These are phyloP conservation scores for Hansenula sp. DNA, from an alignment of 1,139 yeast genomes.

Conservation along the genomic window DNA sequence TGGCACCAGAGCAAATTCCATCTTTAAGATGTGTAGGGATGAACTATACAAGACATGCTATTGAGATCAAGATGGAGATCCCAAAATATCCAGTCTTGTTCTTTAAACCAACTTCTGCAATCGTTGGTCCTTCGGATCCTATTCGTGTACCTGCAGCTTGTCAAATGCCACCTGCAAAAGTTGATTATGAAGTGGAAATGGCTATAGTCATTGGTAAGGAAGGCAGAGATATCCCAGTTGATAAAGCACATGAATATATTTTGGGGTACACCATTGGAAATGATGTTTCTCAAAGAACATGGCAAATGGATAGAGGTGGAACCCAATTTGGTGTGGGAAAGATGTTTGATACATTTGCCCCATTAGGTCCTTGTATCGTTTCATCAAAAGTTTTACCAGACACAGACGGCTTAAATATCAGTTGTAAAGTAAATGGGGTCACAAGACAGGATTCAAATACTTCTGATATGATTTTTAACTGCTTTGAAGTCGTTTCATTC, in stretches of 20 bases:
- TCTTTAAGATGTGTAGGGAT: slow-evolving; percentile 34
- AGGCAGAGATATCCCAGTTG: slow-evolving; percentile 35
- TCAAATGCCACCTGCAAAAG: slow-evolving; percentile 18
- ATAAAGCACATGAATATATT: slow-evolving; percentile 39
- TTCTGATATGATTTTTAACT: slow-evolving; percentile 42
- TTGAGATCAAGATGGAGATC: slow-evolving; percentile 26
- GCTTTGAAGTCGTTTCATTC: slow-evolving; percentile 39
- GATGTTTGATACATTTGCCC: slow-evolving; percentile 47
- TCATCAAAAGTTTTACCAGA: slow-evolving; percentile 23
- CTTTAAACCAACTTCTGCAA: slow-evolving; percentile 37
- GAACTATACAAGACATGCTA: slow-evolving; percentile 30
- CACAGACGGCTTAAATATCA: slow-evolving; percentile 28
- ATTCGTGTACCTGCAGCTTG: slow-evolving; percentile 35
- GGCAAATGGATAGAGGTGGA: slow-evolving; percentile 41
- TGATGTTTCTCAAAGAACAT: slow-evolving; percentile 45
- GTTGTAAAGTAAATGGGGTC: slow-evolving; percentile 37
- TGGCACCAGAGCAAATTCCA: slow-evolving; percentile 29
- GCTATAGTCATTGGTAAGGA: slow-evolving; percentile 44
- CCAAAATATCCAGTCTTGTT: slow-evolving; percentile 44
- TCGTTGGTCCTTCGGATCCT: slow-evolving; percentile 35
- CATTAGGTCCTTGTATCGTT: slow-evolving; percentile 34
- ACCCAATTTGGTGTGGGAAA: slow-evolving; percentile 47
- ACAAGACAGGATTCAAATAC: slow-evolving; percentile 38
- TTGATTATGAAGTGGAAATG: slow-evolving; percentile 39
- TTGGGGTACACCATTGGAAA: slow-evolving; percentile 47